Evolutionary conservation across 2,329 filamentous ascomycete species (phyloP).

Genomic region (Aspergillus hiratsukae): DNA sequence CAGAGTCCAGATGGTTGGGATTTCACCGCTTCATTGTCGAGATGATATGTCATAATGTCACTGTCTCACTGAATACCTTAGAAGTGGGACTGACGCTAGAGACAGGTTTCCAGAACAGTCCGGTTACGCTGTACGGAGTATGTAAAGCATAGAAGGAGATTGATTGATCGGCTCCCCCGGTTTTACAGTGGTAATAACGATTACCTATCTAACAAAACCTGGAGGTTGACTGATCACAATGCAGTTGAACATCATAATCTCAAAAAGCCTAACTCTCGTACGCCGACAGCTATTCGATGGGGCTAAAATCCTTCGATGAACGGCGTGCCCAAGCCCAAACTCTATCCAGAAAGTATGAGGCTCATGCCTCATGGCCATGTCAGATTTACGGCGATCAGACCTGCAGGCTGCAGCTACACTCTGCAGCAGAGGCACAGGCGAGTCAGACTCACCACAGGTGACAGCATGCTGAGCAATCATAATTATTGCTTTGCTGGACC

Average conservation of each 20-base stretch:
- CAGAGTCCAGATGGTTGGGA: neutral
- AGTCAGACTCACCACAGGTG: neutral
- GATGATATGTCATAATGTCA: neutral
- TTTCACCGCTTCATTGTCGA: neutral
- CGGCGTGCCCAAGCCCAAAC: neutral
- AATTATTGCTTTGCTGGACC: neutral
- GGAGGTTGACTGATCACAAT: neutral
- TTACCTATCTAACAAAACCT: neutral
- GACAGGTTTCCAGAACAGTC: neutral
- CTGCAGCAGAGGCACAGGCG: neutral
- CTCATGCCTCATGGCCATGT: neutral
- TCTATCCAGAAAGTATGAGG: neutral
- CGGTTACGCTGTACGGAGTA: neutral
- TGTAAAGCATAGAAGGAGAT: neutral
- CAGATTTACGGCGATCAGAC: neutral
- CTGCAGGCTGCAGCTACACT: neutral
- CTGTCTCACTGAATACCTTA: neutral
- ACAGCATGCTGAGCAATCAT: neutral
- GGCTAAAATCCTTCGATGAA: neutral
- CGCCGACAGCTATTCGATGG: neutral
- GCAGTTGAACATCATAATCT: neutral
- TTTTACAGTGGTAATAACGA: neutral
- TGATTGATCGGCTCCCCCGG: neutral
- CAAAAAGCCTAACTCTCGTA: neutral
- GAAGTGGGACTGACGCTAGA: neutral